Conservation (phyloP, 805 yeast genomes). For the Yarrowia sp. region DNA sequence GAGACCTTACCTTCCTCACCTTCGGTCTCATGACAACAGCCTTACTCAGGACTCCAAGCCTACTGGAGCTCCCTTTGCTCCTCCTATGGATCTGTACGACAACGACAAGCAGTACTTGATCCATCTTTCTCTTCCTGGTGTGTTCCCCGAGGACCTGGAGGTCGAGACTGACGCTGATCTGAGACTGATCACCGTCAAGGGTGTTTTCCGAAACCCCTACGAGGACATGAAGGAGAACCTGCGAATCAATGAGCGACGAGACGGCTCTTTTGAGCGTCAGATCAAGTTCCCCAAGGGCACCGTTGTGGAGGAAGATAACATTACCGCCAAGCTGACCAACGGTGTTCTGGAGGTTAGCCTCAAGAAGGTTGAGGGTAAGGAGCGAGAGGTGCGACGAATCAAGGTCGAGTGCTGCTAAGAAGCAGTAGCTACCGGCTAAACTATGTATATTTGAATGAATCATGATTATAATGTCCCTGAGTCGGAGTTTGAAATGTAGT, state of each 20-base stretch:
- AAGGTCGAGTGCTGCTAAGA: conserved; percentile 13
- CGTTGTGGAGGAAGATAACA: conserved; percentile 51
- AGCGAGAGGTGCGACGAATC: conserved; percentile 38
- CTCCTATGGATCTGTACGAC: conserved; percentile 59
- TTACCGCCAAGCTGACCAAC: conserved; percentile 53
- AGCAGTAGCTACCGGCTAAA: not conserved
- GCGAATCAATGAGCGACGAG: conserved; percentile 53
- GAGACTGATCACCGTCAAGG: conserved; percentile 53
- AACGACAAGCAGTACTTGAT: conserved; percentile 47
- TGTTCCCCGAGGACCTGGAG: conserved; percentile 50
- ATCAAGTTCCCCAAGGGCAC: conserved; percentile 56
- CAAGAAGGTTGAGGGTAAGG: conserved; percentile 45
- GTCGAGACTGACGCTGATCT: conserved; percentile 60
- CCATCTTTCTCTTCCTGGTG: conserved; percentile 59
- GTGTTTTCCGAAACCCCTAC: conserved; percentile 34
- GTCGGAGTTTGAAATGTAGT: no score
- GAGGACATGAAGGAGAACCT: conserved; percentile 44
- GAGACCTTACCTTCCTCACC: conserved; percentile 15
- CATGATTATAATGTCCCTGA: not conserved
- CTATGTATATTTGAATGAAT: conserved; percentile 1
- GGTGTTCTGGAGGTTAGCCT: conserved; percentile 54
- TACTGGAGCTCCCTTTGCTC: conserved; percentile 44
- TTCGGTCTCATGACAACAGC: conserved; percentile 22
- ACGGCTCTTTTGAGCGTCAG: conserved; percentile 58
- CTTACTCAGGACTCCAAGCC: conserved; percentile 18